Conservation (phyloP, 2,329 filamentous ascomycete species). For the Trichophyton schoenleinii region DNA sequence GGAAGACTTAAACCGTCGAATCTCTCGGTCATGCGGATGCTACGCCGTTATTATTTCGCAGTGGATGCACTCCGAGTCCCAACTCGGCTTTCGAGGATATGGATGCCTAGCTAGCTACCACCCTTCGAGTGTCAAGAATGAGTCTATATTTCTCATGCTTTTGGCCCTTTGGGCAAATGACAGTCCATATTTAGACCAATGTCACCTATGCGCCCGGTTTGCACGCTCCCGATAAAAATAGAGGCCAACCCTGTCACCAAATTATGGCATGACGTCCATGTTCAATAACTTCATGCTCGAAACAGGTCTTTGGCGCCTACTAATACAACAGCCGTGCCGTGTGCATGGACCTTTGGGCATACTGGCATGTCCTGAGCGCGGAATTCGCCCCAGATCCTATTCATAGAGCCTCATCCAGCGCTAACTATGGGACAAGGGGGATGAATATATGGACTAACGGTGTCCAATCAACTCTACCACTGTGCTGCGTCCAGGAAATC, state of each 20-base stretch:
- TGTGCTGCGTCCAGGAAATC: not conserved
- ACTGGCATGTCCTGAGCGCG: not conserved
- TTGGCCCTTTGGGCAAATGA: not conserved
- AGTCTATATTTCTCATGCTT: not conserved
- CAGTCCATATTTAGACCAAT: not conserved
- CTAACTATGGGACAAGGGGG: not conserved
- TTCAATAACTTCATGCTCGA: not conserved
- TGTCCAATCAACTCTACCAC: not conserved
- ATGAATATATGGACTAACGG: not conserved
- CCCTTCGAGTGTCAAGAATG: no score
- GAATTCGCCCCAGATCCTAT: not conserved
- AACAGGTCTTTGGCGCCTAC: not conserved
- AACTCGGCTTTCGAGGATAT: no score
- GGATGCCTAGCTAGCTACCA: no score
- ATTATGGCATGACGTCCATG: not conserved
- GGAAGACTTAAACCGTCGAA: no score
- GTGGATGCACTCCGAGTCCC: no score
- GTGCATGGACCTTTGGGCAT: not conserved
- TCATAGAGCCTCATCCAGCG: not conserved
- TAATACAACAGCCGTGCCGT: not conserved
- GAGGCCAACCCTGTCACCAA: not conserved
- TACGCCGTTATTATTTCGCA: no score
- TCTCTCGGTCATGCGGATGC: no score
- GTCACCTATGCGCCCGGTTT: not conserved
- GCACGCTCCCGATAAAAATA: not conserved